Percentiles rank a stretch among this genome's conserved stretches.
Conservation (phyloP, 2,329 filamentous ascomycete genomes). For the Epichloe baconii region DNA sequence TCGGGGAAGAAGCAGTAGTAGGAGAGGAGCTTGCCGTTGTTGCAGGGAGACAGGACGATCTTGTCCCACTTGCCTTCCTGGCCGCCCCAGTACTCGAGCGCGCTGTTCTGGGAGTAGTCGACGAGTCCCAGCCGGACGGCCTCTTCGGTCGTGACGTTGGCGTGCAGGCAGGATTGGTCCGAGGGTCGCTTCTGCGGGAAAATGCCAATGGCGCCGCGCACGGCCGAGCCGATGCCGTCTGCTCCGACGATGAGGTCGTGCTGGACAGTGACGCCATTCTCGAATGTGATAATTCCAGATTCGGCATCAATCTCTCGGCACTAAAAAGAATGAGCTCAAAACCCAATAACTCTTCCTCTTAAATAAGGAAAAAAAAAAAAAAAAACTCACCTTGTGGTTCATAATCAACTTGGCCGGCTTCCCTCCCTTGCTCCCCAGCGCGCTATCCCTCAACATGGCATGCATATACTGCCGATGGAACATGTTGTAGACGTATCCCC, state of each 20-base stretch:
- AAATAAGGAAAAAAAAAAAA: neutral
- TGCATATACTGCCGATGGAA: conserved; percentile 61
- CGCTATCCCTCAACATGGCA: conserved; percentile 48
- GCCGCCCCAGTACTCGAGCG: conserved; percentile 60
- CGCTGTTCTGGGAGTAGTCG: conserved; percentile 47
- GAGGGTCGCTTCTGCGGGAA: conserved; percentile 44
- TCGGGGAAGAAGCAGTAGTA: conserved; percentile 58
- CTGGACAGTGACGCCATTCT: conserved; percentile 32
- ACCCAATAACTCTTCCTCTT: too few species aligned
- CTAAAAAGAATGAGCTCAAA: conserved; percentile 9
- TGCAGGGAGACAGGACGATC: conserved; percentile 58
- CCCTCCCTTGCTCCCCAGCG: conserved; percentile 41
- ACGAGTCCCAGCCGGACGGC: conserved; percentile 45
- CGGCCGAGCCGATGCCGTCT: conserved; percentile 54
- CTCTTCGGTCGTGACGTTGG: conserved; percentile 50
- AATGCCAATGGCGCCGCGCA: conserved; percentile 51
- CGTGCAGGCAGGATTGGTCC: conserved; percentile 48
- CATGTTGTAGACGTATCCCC: conserved; percentile 56
- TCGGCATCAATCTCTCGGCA: conserved; percentile 40
- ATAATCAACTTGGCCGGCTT: conserved; percentile 38
- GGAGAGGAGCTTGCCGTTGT: conserved; percentile 48
- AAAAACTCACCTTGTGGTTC: conserved; percentile 34
- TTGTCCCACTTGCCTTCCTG: conserved; percentile 51
- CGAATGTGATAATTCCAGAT: conserved; percentile 36
- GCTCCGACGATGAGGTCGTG: conserved; percentile 52